Conservation (phyloP, 1,284 basidiomycete species). For the Cystobasidium sp. region DNA sequence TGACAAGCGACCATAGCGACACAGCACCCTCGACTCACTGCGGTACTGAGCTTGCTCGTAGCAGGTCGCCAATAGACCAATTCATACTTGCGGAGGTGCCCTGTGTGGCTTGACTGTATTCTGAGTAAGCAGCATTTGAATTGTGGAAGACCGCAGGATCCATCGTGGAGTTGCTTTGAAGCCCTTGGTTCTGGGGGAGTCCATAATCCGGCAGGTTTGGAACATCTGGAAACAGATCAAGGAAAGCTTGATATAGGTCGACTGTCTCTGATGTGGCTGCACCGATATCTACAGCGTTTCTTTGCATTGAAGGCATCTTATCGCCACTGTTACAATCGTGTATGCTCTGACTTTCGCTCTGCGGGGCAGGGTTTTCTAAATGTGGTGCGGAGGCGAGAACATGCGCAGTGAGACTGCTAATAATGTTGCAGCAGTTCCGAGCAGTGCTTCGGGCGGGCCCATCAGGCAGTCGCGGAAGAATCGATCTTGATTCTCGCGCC, state of each 20-base stretch:
- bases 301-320: not conserved
- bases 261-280: not conserved
- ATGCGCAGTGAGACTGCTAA: not conserved
- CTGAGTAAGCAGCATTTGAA: not conserved
- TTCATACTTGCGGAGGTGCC: not conserved
- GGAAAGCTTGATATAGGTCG: conserved; percentile 7
- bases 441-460: conserved; percentile 1
- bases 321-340: not conserved
- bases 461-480: not conserved
- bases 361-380: not conserved
- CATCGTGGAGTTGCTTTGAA: not conserved
- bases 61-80: not conserved
- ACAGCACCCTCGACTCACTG: conserved; percentile 3
- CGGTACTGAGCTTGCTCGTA: not conserved
- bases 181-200: not conserved
- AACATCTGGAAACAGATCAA: conserved; percentile 1
- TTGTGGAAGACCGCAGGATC: not conserved
- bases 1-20: too few species aligned
- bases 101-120: not conserved
- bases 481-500: not conserved
- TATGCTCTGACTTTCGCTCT: not conserved
- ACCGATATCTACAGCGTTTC: not conserved
- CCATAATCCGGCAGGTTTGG: not conserved
- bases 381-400: not conserved
- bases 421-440: not conserved